Base-by-base conservation (phyloP, 345 rosid species). In the Euphorbia lathyris region DNA sequence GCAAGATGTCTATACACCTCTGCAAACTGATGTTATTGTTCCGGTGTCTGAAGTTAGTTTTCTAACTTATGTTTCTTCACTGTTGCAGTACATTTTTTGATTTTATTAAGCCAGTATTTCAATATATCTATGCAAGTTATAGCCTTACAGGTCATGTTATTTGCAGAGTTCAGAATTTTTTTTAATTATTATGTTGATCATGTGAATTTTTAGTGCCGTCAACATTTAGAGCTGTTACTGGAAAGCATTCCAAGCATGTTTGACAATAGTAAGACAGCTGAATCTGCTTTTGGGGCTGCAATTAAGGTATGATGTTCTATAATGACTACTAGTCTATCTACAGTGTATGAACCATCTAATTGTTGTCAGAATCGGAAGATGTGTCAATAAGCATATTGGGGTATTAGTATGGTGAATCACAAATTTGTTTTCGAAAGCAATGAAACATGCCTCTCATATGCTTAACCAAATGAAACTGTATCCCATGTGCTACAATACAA, bases 221-320 rank as follows among this genome's bases (percentile, higher is more conserved):
- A 88, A 69, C 99, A 92, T 83, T 77, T 96, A 72, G 98, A 96
- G 86, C 86, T 89, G 55, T 80, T 92, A 83, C 83, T 96, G 79
- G 99, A 96, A 75, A 92, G 87, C 78, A 96, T 96, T 78, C 99
- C 99, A 59, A 81, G 86, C 55, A 88, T 92, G 98, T 96, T 96
- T 82, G 87, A 87, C 81, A 87, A 80, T 79, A 89, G 83, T 82
- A 85, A 76, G 83, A 89, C 85, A 64, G 91, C 94, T 53, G 99
- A 96, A 82, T 96, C 99, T 57, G 91, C 98, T 73, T 96, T 96
- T 80, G 96, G 98, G 82, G 98, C 99, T 63, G 98, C 98, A 72
- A 84, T 89, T 71, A 87, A 92, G 97, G 99, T 91, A 82, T 77
- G 67, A 20, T 20, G 34, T 63, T 79, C 62, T 72, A 13, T 12